Base-by-base conservation (phyloP, 768 basidiomycete genomes). In the Rubroboletus pulcherrimus region DNA sequence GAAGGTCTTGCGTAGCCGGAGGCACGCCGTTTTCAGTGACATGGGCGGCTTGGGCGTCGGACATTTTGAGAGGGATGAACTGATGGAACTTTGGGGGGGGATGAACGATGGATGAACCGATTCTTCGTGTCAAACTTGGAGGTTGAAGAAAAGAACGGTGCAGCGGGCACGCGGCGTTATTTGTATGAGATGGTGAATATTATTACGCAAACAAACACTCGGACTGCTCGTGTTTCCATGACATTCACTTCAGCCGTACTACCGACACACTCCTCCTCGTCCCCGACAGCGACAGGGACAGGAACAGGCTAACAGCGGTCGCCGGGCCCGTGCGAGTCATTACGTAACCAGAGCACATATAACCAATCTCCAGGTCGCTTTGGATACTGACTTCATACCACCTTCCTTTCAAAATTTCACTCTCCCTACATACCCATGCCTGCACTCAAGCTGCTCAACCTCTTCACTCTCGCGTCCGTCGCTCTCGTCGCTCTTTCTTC, bases 11-110 rank as follows among this genome's bases (percentile, higher is more conserved):
- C 78, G 83, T 73, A 82, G 77, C 81, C 78, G 84, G 84, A 83
- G 84, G 81, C 81, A 79, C 87, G 86, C 90, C 90, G 75, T 88
- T 88, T 78, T 87, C 84, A 56, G 82, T 81, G 76, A 87, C 84
- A 75, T 76, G 79, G 81, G 89, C 86, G 86, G 86, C 86, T 79
- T 84, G 87, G 87, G 88, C 90, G 72, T 91, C 89, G 79, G 91
- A 92, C 90, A 92, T 92, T 78, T 74, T 81, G 81, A 76, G 77
- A 72, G 63, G 73, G 69, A 72, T 75, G 77, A 79, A 77, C 77
- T 80, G 76, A 75, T 73, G 79, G 79, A 75, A 72, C 71, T 73
- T 77, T 73, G 66, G 73, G 43, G 35, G 45, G 17, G 72, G 75
- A 77, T 84, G 83, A 81, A 81, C 82, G 54, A 59, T 80, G 74